Conservation (phyloP, 495 filamentous ascomycete species). For the Podospora appendiculata region DNA sequence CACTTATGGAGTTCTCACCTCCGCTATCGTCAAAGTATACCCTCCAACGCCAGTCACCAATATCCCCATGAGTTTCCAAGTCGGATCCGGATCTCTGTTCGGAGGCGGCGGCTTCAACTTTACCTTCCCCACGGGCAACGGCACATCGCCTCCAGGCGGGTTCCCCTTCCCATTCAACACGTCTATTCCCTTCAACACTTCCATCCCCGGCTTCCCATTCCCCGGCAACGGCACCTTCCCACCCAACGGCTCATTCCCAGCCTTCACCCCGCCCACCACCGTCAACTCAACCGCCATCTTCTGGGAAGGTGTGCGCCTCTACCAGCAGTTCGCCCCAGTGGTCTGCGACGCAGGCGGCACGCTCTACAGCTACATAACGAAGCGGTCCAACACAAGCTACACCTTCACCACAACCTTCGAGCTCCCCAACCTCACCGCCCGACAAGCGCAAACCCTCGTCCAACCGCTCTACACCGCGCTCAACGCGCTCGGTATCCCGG, state of each 20-base stretch:
- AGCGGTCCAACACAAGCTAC: constrained; percentile 13
- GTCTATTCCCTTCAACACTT: constrained; percentile 16
- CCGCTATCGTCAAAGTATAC: constrained; percentile 35
- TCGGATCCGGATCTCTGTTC: not conserved
- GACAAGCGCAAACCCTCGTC: constrained; percentile 17
- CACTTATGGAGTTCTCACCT: constrained; percentile 48
- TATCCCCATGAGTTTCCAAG: constrained; percentile 11
- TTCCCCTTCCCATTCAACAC: constrained; percentile 14
- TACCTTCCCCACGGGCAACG: constrained; percentile 11
- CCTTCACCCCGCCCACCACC: constrained; percentile 2
- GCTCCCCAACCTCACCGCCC: constrained; percentile 13
- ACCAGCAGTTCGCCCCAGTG: constrained; percentile 29
- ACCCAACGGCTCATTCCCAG: constrained; percentile 18
- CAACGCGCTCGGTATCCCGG: constrained; percentile 19
- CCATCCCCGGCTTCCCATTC: not conserved
- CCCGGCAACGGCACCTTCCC: constrained; percentile 14
- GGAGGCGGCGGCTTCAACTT: constrained; percentile 19
- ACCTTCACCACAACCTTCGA: constrained; percentile 22
- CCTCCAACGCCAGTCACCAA: constrained; percentile 22
- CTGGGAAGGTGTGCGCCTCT: constrained; percentile 37
- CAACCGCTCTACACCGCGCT: constrained; percentile 25
- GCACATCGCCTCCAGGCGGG: constrained; percentile 1
- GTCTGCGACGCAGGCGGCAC: constrained; percentile 33
- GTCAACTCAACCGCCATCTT: constrained; percentile 27
- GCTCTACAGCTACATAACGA: constrained; percentile 33